Evolutionary conservation across 768 basidiomycete species (phyloP).

Genomic region (Nidularia pulvinata): DNA sequence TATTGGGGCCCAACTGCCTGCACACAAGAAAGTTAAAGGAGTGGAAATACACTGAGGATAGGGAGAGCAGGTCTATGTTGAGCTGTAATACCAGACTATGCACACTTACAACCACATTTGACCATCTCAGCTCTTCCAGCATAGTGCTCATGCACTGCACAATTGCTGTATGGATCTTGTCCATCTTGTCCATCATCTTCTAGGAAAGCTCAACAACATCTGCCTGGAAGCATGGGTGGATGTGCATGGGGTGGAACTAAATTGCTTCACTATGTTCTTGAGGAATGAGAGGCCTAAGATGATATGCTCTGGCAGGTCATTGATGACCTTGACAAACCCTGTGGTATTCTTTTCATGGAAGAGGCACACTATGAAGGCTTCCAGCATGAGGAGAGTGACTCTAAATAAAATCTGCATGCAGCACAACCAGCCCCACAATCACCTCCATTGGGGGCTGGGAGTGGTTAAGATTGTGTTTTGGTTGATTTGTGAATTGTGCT

Average conservation of each 20-base stretch:
- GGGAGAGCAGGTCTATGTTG: constrained; percentile 90
- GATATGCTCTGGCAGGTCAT: constrained; percentile 95
- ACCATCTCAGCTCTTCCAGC: constrained; percentile 85
- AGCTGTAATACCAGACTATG: constrained; percentile 46
- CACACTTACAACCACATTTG: constrained; percentile 61
- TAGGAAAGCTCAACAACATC: constrained; percentile 89
- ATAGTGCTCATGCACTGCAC: constrained; percentile 95
- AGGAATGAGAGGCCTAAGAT: constrained; percentile 91
- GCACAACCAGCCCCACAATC: constrained; percentile 86
- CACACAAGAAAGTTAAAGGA: constrained; percentile 91
- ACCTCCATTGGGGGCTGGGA: constrained; percentile 50
- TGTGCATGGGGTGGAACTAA: constrained; percentile 89
- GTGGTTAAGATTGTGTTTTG: no score
- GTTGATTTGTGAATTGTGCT: no score
- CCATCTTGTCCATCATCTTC: constrained; percentile 82
- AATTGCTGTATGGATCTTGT: constrained; percentile 90
- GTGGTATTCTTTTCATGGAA: constrained; percentile 87
- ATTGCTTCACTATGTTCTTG: constrained; percentile 89
- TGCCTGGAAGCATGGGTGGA: constrained; percentile 95
- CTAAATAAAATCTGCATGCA: constrained; percentile 84
- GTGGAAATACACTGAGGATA: constrained; percentile 93
- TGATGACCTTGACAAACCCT: constrained; percentile 96
- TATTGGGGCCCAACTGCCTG: constrained; percentile 88
- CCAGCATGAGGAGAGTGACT: constrained; percentile 80
- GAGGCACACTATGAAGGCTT: constrained; percentile 92